Conservation (phyloP, 2,329 filamentous ascomycete genomes). For the Trichoderma asperellum region DNA sequence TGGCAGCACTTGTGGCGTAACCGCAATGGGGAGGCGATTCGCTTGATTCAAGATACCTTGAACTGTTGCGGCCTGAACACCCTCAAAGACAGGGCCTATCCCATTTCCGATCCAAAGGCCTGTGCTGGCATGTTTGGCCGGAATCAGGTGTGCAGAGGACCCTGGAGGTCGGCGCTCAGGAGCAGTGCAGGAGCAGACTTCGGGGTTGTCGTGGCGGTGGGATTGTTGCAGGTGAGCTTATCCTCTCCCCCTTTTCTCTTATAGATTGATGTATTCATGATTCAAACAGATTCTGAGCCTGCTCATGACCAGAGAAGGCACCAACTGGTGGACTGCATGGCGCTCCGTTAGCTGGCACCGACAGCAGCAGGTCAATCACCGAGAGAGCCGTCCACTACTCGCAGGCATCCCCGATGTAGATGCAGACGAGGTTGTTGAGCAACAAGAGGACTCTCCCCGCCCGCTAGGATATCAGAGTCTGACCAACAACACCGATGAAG, state of each 20-base stretch:
- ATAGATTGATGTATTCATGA: background rate
- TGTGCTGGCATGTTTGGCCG: constrained; percentile 56
- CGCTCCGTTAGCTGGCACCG: constrained; percentile 31
- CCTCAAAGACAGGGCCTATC: constrained; percentile 63
- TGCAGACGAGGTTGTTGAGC: constrained; percentile 34
- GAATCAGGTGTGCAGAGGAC: constrained; percentile 51
- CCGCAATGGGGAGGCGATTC: constrained; percentile 56
- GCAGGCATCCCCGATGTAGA: constrained; percentile 37
- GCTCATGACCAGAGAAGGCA: constrained; percentile 38
- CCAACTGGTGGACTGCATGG: constrained; percentile 40
- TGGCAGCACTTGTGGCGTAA: constrained; percentile 60
- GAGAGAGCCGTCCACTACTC: constrained; percentile 37
- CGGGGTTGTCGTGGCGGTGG: constrained; percentile 56
- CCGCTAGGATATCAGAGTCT: constrained; percentile 33
- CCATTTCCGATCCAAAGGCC: constrained; percentile 51
- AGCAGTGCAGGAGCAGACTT: constrained; percentile 59
- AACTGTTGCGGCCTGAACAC: constrained; percentile 68
- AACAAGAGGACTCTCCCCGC: constrained; percentile 27
- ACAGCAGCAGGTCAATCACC: constrained; percentile 12
- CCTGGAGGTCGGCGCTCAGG: constrained; percentile 62
- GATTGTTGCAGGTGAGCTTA: constrained; percentile 57
- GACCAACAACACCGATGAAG: constrained; percentile 24
- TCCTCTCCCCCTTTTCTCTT: background rate
- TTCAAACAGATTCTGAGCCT: constrained; percentile 39
- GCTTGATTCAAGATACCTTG: constrained; percentile 66